Percentiles rank a stretch among this genome's conserved stretches.
phyloP scores from a whole-genome alignment of 257 asterid genomes.

The Hygrophila difformis region DNA sequence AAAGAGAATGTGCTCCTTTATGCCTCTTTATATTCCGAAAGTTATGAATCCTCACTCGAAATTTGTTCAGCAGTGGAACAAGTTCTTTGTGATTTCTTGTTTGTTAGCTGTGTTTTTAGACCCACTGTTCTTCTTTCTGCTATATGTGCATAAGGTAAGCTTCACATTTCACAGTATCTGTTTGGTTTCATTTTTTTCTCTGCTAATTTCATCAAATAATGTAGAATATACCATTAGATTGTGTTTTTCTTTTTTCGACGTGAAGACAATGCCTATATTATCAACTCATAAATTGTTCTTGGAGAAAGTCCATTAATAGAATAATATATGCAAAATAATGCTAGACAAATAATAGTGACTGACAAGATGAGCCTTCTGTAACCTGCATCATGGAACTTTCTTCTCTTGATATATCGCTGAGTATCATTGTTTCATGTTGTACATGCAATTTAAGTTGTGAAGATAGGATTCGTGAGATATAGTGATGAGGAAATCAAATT shows the following conservation, averaged over 20 bases:
- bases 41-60: constrained; percentile 82
- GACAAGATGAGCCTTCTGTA: too few relatives aligned
- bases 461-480: too few relatives aligned
- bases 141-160: constrained; percentile 49
- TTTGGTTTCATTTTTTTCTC: background rate
- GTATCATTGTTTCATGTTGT: too few relatives aligned
- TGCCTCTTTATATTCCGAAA: constrained; percentile 52
- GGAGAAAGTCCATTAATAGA: too few relatives aligned
- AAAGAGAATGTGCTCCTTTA: constrained; percentile 33
- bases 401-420: too few relatives aligned
- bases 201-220: background rate
- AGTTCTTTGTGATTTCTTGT: constrained; percentile 61
- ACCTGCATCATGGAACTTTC: background rate
- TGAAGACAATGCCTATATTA: too few relatives aligned
- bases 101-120: constrained; percentile 61
- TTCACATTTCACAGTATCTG: background rate
- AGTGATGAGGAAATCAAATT: too few relatives aligned
- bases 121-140: constrained; percentile 75
- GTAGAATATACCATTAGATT: background rate
- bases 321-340: background rate
- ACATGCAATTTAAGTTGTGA: too few relatives aligned
- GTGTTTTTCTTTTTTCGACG: background rate
- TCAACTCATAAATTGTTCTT: too few relatives aligned
- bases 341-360: too few relatives aligned
- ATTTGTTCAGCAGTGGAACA: constrained; percentile 66